Base-by-base conservation (phyloP, 1,284 basidiomycete species). In the Quambalaria eucalypti region DNA sequence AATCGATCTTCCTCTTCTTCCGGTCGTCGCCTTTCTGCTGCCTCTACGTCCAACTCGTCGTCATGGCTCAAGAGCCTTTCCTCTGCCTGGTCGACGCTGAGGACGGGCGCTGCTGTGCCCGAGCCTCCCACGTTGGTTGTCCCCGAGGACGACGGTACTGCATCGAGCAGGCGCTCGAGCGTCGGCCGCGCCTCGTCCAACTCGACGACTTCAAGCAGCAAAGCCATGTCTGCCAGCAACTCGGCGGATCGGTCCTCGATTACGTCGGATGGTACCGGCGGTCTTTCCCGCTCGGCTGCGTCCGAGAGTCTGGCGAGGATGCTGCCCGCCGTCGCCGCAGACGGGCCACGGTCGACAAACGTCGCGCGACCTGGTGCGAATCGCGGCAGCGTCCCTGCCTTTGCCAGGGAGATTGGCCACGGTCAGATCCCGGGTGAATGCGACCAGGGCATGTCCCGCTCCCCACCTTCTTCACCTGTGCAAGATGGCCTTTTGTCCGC, bases 361-460 rank as follows among this genome's bases (percentile, higher is more conserved):
- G 42, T 68, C 0, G 57, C 63, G 40, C 66, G 61, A 42, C 68
- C 68, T 6, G 63, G 57, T 16, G 66, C 60, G 12, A 62, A 59
- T n/a, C 57, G 68, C 12, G 68, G 68, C 4, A 55, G 56, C 30
- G 65, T 70, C 1, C 68, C 68, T 16, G 64, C 66, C 25, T 70
- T 57, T 40, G 65, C 68, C 8, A 52, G 55, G 30, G 68, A 69
- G 61, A 62, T 69, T 31, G 66, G 66, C 4, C 66, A 64, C 23
- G 66, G 68, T 4, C 57, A 54, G 28, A 70, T 68, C 23, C 66
- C 66, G 3, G 68, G 66, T 30, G 68, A 70, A 21, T 49, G 53
- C 33, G 0, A 58, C 53, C 2, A 48, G 50, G 19, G 52, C 49
- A 39, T 57, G 52, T 42, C 28, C 53, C n/a, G 29, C 33, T 21